phyloP scores from a whole-genome alignment of 306 rosid species.

The Clitoria ternatea region DNA sequence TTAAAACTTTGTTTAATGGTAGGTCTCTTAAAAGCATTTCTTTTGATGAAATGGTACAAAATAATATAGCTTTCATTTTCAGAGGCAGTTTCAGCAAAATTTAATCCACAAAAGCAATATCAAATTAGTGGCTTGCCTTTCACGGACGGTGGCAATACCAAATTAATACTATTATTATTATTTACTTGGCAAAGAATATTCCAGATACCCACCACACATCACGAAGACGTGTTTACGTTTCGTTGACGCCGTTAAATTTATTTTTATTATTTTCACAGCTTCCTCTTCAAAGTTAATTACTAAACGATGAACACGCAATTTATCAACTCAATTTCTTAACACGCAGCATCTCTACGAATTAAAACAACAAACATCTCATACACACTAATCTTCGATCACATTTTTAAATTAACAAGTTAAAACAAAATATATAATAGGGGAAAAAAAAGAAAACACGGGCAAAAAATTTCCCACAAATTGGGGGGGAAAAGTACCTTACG shows the following conservation, averaged over 20 bases:
- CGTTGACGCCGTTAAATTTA: too few relatives aligned
- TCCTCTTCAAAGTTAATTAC: too few relatives aligned
- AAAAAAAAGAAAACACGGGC: not conserved
- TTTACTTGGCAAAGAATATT: conserved; percentile 6
- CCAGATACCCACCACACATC: not conserved
- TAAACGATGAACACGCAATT: too few relatives aligned
- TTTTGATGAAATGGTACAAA: not conserved
- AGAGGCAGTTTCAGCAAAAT: not conserved
- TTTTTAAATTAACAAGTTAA: not conserved
- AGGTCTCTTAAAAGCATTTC: too few relatives aligned
- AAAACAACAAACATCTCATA: not conserved
- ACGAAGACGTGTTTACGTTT: too few relatives aligned
- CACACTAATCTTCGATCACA: not conserved
- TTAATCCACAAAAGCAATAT: not conserved
- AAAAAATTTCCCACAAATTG: not conserved
- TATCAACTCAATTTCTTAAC: not conserved
- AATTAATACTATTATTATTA: too few relatives aligned
- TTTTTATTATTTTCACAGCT: too few relatives aligned
- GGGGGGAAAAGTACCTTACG: not conserved
- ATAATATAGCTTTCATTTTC: not conserved
- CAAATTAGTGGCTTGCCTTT: not conserved
- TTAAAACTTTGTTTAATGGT: too few relatives aligned
- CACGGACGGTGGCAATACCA: not conserved
- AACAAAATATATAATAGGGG: not conserved
- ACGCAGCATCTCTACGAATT: not conserved